Evolutionary conservation across 2,329 filamentous ascomycete genomes (phyloP).

Genomic region (Aspergillus calidoustus): DNA sequence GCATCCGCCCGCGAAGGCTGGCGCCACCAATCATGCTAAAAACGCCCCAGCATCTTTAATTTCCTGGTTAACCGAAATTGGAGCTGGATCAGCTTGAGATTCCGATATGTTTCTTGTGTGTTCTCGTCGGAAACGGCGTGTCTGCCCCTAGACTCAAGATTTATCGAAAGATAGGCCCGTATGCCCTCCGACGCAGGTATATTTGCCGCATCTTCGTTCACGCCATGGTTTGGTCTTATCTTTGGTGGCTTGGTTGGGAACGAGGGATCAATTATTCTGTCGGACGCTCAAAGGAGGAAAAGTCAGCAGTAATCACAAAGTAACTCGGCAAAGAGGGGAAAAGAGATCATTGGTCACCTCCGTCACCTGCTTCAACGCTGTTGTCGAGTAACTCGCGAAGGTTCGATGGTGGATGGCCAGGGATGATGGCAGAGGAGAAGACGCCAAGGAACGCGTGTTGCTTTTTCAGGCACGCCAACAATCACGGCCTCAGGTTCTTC

Average conservation of each 20-base stretch:
- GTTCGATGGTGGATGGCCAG: neutral
- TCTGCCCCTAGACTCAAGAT: neutral
- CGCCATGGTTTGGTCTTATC: conserved; percentile 1
- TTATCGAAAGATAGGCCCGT: neutral
- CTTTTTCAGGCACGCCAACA: conserved; percentile 2
- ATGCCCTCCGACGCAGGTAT: neutral
- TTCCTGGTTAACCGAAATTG: conserved; percentile 11
- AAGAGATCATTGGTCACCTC: conserved; percentile 4
- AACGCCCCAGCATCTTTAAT: neutral
- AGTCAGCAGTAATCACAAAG: neutral
- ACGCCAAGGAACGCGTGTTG: neutral
- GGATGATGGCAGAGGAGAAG: neutral
- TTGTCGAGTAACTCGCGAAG: neutral
- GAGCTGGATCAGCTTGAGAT: conserved; percentile 8
- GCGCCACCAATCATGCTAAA: conserved; percentile 9
- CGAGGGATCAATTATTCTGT: neutral
- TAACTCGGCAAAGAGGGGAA: neutral
- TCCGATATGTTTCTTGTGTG: conserved; percentile 1
- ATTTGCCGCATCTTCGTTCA: neutral
- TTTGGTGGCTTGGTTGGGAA: conserved; percentile 3
- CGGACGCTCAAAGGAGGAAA: conserved; percentile 2
- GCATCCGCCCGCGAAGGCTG: neutral
- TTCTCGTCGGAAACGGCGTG: neutral
- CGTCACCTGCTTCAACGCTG: neutral
- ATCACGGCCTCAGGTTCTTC: conserved; percentile 4